Conservation (phyloP, 345 rosid species). For the Gossypioides kirkii region DNA sequence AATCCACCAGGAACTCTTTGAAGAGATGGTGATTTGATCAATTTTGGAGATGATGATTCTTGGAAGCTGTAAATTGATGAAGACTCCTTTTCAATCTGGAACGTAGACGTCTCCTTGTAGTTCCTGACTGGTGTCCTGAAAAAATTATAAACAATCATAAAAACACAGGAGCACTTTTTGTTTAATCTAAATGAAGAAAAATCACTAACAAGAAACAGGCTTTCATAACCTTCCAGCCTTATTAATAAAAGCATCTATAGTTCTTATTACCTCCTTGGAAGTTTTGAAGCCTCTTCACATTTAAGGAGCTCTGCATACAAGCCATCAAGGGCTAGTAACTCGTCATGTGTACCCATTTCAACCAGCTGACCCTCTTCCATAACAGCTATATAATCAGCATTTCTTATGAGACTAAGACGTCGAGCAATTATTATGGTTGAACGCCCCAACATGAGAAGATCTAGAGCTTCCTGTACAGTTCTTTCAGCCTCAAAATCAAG, state of each 20-base stretch:
- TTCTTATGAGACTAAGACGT: constrained; percentile 80
- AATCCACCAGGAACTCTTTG: constrained; percentile 62
- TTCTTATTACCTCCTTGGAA: constrained; percentile 75
- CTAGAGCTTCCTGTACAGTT: constrained; percentile 87
- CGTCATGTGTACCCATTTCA: constrained; percentile 98
- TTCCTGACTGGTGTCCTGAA: constrained; percentile 89
- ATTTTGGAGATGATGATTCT: constrained; percentile 86
- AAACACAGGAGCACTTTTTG: background rate
- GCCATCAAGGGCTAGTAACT: constrained; percentile 60
- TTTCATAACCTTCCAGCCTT: constrained; percentile 6
- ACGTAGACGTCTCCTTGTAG: constrained; percentile 55
- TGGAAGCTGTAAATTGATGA: constrained; percentile 77
- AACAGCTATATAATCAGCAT: constrained; percentile 95
- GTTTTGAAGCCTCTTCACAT: constrained; percentile 96
- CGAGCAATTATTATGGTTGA: constrained; percentile 97
- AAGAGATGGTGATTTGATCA: constrained; percentile 90
- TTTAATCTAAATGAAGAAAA: constrained; percentile 2
- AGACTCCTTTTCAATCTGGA: constrained; percentile 86
- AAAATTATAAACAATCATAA: constrained; percentile 22
- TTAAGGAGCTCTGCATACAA: constrained; percentile 90
- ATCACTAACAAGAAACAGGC: constrained; percentile 9
- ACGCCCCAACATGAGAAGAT: constrained; percentile 94
- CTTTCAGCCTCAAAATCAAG: constrained; percentile 98
- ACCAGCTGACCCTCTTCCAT: constrained; percentile 98
- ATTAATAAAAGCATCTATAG: background rate